Evolutionary conservation across 768 basidiomycete species (phyloP).

Genomic region (Rhizopogon vesiculosus): DNA sequence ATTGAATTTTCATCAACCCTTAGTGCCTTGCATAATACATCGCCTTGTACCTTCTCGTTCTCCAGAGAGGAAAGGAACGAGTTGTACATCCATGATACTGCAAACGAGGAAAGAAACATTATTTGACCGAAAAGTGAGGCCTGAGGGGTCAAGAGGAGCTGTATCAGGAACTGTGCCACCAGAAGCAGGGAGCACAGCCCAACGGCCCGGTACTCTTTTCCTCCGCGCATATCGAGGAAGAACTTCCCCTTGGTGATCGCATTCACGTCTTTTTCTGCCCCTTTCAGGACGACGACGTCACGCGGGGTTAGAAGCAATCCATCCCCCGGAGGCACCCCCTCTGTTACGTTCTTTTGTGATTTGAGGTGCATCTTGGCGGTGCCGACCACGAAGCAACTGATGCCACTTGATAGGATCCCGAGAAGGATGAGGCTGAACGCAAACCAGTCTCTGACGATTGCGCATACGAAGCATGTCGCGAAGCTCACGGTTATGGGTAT

Average conservation of each 20-base stretch:
- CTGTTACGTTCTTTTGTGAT: constrained; percentile 14
- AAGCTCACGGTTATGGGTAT: constrained; percentile 22
- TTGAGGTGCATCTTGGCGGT: constrained; percentile 20
- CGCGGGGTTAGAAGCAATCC: constrained; percentile 22
- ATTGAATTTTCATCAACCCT: constrained; percentile 5
- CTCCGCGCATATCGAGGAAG: constrained; percentile 10
- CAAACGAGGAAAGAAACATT: constrained; percentile 28
- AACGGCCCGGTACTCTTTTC: constrained; percentile 11
- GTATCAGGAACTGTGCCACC: constrained; percentile 26
- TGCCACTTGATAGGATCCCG: constrained; percentile 28
- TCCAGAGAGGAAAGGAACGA: constrained; percentile 34
- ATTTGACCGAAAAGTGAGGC: constrained; percentile 29
- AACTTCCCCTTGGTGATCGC: constrained; percentile 29
- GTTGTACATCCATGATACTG: constrained; percentile 31
- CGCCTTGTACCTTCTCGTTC: constrained; percentile 22
- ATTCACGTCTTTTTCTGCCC: constrained; percentile 26
- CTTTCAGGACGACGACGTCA: constrained; percentile 26
- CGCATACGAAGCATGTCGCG: constrained; percentile 19
- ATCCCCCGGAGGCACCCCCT: constrained; percentile 24
- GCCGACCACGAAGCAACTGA: constrained; percentile 24
- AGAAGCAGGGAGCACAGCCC: constrained; percentile 28
- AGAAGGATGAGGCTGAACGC: constrained; percentile 27
- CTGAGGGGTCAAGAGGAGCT: constrained; percentile 32
- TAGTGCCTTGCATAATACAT: constrained; percentile 13
- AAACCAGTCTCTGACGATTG: constrained; percentile 24